These are phyloP conservation scores for Cryptococcus floricola DNA, from an alignment of 1,284 basidiomycete genomes.

Conservation along the genomic window DNA sequence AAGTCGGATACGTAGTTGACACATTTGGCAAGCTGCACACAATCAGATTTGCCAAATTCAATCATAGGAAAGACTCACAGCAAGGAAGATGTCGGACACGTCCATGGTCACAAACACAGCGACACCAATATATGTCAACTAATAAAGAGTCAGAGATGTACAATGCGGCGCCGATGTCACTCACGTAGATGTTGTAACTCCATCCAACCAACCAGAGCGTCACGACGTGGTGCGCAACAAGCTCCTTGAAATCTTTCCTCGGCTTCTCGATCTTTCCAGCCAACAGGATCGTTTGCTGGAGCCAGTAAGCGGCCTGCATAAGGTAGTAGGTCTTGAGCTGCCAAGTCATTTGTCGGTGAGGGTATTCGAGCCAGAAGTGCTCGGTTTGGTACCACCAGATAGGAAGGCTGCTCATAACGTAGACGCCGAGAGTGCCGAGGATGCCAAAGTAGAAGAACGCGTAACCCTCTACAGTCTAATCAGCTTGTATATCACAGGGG, in stretches of 20 bases:
- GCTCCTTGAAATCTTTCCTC: constrained; percentile 82
- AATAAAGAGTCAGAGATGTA: constrained; percentile 11
- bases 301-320: constrained; percentile 85
- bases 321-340: constrained; percentile 90
- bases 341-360: constrained; percentile 81
- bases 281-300: constrained; percentile 86
- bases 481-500: neutral
- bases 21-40: constrained; percentile 68
- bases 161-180: neutral
- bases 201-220: constrained; percentile 95
- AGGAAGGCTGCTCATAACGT: constrained; percentile 79
- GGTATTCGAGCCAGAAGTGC: constrained; percentile 81
- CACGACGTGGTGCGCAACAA: constrained; percentile 78
- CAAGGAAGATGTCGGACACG: constrained; percentile 83
- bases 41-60: neutral
- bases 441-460: constrained; percentile 73
- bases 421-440: constrained; percentile 69
- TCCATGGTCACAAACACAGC: constrained; percentile 97
- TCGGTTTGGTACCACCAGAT: constrained; percentile 86
- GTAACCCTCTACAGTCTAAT: constrained; percentile 59
- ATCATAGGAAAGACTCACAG: constrained; percentile 55
- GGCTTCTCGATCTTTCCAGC: constrained; percentile 85
- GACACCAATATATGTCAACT: constrained; percentile 78
- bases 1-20: constrained; percentile 76
- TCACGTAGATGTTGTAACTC: constrained; percentile 75